Evolutionary conservation across 208 protist genomes (phyloP).

Genomic region (Polymyxa betae): DNA sequence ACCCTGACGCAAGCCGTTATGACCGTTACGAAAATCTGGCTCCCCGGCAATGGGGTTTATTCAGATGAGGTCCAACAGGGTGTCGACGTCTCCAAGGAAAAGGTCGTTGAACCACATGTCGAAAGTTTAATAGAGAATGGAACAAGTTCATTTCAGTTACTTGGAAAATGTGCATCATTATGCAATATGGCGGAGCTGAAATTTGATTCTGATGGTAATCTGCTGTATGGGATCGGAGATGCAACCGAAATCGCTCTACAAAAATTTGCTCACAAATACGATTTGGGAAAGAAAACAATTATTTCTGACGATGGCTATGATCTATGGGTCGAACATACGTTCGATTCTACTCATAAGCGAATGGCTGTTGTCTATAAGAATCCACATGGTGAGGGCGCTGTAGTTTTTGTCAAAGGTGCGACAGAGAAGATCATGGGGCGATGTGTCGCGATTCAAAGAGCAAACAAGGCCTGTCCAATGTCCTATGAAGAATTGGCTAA

Average conservation of each 20-base stretch:
- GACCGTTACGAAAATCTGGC: conserved; percentile 77
- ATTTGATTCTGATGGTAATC: background rate
- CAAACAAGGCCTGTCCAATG: background rate
- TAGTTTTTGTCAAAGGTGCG: conserved; percentile 61
- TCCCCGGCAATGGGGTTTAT: background rate
- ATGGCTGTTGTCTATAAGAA: background rate
- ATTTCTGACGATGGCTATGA: background rate
- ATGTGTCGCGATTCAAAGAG: conserved; percentile 55
- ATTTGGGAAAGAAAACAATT: background rate
- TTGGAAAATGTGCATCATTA: background rate
- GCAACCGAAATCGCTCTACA: conserved; percentile 38
- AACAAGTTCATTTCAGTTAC: background rate
- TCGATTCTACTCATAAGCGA: conserved; percentile 4
- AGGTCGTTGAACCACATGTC: too few species aligned
- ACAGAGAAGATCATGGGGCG: conserved; percentile 46
- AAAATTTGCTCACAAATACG: background rate
- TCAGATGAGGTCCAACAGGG: background rate
- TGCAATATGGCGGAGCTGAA: conserved; percentile 41
- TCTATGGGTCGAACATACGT: background rate
- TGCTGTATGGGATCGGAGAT: conserved; percentile 6
- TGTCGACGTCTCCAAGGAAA: too few species aligned
- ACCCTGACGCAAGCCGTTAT: conserved; percentile 98
- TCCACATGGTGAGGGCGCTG: background rate
- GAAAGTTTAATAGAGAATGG: background rate
- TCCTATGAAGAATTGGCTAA: background rate